Base-by-base conservation (phyloP, 441 rosid genomes). In the Viola pubescens region DNA sequence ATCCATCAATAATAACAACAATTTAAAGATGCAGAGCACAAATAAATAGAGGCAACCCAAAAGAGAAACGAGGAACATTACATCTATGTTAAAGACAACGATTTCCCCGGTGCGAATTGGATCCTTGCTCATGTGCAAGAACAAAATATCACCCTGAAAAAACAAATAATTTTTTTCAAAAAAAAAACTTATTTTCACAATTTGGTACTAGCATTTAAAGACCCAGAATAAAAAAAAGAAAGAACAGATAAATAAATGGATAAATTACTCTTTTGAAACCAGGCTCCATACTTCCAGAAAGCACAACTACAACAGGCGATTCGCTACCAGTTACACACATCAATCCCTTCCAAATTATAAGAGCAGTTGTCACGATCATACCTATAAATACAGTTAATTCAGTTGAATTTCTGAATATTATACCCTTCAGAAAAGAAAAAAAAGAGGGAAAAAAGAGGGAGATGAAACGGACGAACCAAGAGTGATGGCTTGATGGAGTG, bases 241-340 rank as follows among this genome's bases (percentile, higher is more conserved):
- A 14, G 6, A 7, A 68, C 3, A 47, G 41, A 11, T 13, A 39
- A 34, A 38, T 43, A 10, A 9, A 43, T 7, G 14, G 59, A 1
- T 10, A 9, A 73, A 80, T 64, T 26, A 86, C 94, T 65, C 95
- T 76, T 62, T 84, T 61, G 72, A 92, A 92, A 60, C 85, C 98
- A 63, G 96, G 98, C 70, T 92, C 98, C 96, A 89, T 89, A 54
- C 97, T 89, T 59, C 59, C 91, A 13, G 97, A 76, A 54, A 92
- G 91, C 62, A 87, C 88, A 68, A 87, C 96, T 37, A 89, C 98
- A 0, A 86, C 81, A 14, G 97, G 94, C 0, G 96, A 89, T 76
- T 87, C 90, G 56, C 81, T 80, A 4, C 97, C 94, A 7, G 94
- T 83, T 7, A 87, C 54, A 66, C 79, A 82, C 79, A 86, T 79